Evolutionary conservation across 805 yeast genomes (phyloP).

Genomic region (Monosporozyma yasuniensis): DNA sequence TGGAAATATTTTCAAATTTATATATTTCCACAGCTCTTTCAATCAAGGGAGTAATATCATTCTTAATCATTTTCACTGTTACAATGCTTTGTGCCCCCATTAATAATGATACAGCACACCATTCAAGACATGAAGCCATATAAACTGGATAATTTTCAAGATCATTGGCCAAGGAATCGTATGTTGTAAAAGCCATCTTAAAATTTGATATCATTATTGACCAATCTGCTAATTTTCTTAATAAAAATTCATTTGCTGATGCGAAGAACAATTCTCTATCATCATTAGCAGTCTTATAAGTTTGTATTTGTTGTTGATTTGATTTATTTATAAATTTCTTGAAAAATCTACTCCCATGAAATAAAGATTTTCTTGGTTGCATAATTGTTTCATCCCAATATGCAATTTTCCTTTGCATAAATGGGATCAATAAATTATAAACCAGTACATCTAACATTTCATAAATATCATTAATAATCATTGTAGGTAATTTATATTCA

Average conservation of each 20-base stretch:
- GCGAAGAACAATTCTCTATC: conserved; percentile 52
- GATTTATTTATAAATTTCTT: conserved; percentile 29
- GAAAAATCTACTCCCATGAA: conserved; percentile 60
- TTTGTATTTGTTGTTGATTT: conserved; percentile 9
- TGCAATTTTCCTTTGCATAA: conserved; percentile 74
- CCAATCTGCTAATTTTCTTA: conserved; percentile 87
- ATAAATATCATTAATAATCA: conserved; percentile 18
- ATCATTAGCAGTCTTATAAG: conserved; percentile 32
- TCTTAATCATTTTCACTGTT: conserved; percentile 35
- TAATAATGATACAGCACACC: conserved; percentile 66
- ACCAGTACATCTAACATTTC: conserved; percentile 18
- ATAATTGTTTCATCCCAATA: conserved; percentile 80
- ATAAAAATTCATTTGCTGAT: conserved; percentile 57
- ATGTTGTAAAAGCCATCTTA: conserved; percentile 71
- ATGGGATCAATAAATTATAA: conserved; percentile 45
- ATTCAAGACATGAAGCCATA: conserved; percentile 74
- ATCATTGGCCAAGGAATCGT: conserved; percentile 75
- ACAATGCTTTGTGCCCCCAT: conserved; percentile 43
- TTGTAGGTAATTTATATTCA: conserved; percentile 12
- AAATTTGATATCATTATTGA: conserved; percentile 85
- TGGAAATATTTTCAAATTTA: conserved; percentile 49
- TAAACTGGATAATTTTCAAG: conserved; percentile 43
- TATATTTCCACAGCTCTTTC: conserved; percentile 23
- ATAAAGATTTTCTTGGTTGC: conserved; percentile 62
- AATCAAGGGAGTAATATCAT: conserved; percentile 37